A percentile compares a stretch with the other conserved stretches of the same genome.
Evolutionary conservation across 2,329 filamentous ascomycete genomes (phyloP).

Genomic region (Conoideocrella luteorostrata): DNA sequence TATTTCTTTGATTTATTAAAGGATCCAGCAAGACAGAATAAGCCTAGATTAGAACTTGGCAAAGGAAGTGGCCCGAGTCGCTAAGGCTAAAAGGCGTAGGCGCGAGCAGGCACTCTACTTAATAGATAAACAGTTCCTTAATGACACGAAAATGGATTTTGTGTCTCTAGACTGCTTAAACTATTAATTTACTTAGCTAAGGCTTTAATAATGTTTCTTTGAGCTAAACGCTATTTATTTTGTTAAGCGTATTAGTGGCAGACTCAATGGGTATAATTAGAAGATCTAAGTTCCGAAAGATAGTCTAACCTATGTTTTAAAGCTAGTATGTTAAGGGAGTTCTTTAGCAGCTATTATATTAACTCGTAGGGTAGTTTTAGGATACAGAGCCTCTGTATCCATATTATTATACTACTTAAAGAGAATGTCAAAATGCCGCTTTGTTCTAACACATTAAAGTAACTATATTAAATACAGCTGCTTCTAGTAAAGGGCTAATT

Average conservation of each 20-base stretch:
- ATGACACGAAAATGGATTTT: too few relatives aligned
- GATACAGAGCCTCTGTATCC: slow-evolving; percentile 2
- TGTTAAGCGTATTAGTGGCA: too few relatives aligned
- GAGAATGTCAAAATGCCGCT: slow-evolving; percentile 4
- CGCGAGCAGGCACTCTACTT: too few relatives aligned
- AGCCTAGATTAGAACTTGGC: too few relatives aligned
- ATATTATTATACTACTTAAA: slow-evolving; percentile 1
- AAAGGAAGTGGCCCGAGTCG: too few relatives aligned
- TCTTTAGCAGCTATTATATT: not conserved
- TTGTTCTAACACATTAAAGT: not conserved
- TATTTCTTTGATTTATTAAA: too few relatives aligned
- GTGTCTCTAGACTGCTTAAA: not conserved
- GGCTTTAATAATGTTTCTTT: not conserved
- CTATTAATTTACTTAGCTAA: not conserved
- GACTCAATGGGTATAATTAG: slow-evolving; percentile 1
- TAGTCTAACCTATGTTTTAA: not conserved
- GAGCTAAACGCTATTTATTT: not conserved
- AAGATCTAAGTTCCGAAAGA: not conserved
- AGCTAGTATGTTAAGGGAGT: not conserved
- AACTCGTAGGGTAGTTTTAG: not conserved
- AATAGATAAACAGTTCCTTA: too few relatives aligned
- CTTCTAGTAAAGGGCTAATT: not conserved
- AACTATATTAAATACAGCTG: not conserved
- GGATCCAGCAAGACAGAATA: too few relatives aligned
- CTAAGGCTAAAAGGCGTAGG: too few relatives aligned